phyloP scores from a whole-genome alignment of 169 alveolate species.

The Plasmodium knowlesi region DNA sequence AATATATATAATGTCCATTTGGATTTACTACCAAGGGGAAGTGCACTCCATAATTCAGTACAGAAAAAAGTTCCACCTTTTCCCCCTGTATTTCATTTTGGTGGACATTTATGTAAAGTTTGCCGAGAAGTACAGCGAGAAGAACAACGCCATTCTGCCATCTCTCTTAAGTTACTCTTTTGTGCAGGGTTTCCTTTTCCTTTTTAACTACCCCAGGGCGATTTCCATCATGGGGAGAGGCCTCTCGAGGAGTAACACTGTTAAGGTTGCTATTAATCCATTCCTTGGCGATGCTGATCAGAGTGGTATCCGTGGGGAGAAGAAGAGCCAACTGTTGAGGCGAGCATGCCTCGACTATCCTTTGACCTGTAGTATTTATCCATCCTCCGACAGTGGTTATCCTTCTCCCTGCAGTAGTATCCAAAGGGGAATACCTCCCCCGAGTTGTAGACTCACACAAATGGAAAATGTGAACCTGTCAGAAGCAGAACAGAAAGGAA shows the following conservation, averaged over 20 bases:
- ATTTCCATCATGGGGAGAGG: neutral
- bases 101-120: constrained; percentile 45
- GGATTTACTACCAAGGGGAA: constrained; percentile 23
- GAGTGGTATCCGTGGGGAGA: neutral
- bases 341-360: neutral
- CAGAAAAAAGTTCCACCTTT: constrained; percentile 24
- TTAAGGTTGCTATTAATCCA: neutral
- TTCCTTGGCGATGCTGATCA: neutral
- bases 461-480: neutral
- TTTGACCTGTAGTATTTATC: neutral
- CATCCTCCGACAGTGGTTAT: neutral
- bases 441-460: neutral
- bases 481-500: neutral
- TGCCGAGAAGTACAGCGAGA: constrained; percentile 43
- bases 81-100: constrained; percentile 24
- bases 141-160: constrained; percentile 24
- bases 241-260: neutral
- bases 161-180: constrained; percentile 42
- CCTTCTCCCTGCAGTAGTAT: neutral
- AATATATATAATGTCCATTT: neutral
- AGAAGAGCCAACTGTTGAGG: neutral
- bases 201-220: constrained; percentile 23
- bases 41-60: neutral
- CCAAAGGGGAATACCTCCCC: neutral
- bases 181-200: constrained; percentile 30